These are phyloP conservation scores for Mentha longifolia DNA, from an alignment of 257 asterid genomes.

Conservation along the genomic window DNA sequence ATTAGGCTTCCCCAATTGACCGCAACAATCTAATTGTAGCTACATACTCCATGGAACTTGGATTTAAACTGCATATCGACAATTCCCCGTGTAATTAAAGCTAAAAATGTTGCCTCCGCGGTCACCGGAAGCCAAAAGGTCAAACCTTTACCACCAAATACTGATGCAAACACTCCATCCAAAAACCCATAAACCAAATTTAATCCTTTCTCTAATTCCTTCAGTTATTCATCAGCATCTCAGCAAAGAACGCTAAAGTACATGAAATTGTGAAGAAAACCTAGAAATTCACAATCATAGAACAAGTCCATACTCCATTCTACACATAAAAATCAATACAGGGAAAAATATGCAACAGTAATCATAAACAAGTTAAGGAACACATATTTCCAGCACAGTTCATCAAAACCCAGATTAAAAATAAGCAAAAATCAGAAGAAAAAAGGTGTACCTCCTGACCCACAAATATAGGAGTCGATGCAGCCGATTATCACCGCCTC, in stretches of 20 bases:
- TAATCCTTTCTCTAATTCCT: background rate
- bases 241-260: constrained; percentile 20
- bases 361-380: constrained; percentile 1
- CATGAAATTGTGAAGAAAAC: constrained; percentile 8
- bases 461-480: constrained; percentile 22
- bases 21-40: background rate
- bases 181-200: constrained; percentile 22
- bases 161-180: background rate
- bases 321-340: background rate
- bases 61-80: background rate
- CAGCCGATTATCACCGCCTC: constrained; percentile 36
- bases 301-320: constrained; percentile 24
- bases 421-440: constrained; percentile 12
- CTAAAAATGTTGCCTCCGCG: constrained; percentile 8
- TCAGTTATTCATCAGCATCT: background rate
- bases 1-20: constrained; percentile 15
- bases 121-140: constrained; percentile 22
- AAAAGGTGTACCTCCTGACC: constrained; percentile 30
- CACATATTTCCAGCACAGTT: background rate
- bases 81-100: background rate
- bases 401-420: constrained; percentile 29
- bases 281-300: constrained; percentile 28
- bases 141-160: constrained; percentile 16
- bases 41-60: background rate
- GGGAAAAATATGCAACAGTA: background rate